Evolutionary conservation across 2,329 filamentous ascomycete species (phyloP).

Genomic region (Seiridium cupressi): DNA sequence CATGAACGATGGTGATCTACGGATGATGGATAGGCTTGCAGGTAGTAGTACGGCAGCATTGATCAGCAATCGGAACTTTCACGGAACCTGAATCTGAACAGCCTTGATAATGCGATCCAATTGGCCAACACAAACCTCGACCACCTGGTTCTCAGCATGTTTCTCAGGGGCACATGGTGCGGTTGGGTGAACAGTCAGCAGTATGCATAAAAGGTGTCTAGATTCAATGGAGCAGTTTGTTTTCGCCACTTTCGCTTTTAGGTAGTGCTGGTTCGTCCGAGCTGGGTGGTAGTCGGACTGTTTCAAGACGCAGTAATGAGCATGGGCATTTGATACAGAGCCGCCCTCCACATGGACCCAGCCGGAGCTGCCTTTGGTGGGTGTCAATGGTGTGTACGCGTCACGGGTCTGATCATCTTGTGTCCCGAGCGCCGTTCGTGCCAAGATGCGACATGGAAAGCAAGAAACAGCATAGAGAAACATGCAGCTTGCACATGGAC

Average conservation of each 20-base stretch:
- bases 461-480: neutral
- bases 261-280: neutral
- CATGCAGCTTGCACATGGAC: too few species aligned
- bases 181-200: too few species aligned
- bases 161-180: too few species aligned
- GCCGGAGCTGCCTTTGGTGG: too few species aligned
- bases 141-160: too few species aligned
- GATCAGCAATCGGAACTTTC: neutral
- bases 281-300: neutral
- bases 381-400: neutral
- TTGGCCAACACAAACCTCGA: too few species aligned
- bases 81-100: neutral
- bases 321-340: neutral
- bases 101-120: neutral
- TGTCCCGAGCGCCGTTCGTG: neutral
- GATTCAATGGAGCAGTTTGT: neutral
- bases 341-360: too few species aligned
- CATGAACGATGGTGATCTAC: neutral
- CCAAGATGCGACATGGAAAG: neutral
- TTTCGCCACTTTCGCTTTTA: neutral
- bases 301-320: neutral
- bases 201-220: too few species aligned
- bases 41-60: conserved; percentile 5
- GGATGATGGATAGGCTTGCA: conserved; percentile 3
- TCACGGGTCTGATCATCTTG: conserved; percentile 3